Evolutionary conservation across 352 stramenopile species (phyloP), one percentile per base, ranked within the genome.

Genomic region (Pythium dissotocum): DNA sequence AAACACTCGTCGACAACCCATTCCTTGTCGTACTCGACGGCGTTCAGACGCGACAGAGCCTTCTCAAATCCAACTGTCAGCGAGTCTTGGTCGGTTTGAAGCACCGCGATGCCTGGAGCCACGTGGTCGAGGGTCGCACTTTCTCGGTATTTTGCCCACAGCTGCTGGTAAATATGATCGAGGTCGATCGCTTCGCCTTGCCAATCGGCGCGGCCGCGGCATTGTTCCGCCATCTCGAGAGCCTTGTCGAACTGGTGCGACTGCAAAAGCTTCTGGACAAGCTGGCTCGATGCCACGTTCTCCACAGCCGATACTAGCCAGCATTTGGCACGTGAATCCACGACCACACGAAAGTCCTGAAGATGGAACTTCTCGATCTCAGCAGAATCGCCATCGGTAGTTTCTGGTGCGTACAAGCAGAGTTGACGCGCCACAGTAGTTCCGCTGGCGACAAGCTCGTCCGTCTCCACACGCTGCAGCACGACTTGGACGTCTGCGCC

Each of bases 1-100:
- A 87, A 62, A 51, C 81, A 88, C 58, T 91, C 67, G 8, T 67
- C 42, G n/a, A 81, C 56, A 2, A 87, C 69, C 85, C 85, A 93
- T 18, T 63, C 33, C 28, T 77, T 78, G 63, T 90, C 75, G 7
- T 72, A 66, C 14, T 85, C 70, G 1, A 73, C 63, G 32, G 57
- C 13, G 2, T 72, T 71, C 56, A 93, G 65, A 56, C 88, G 77
- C 18, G 74, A 35, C 33, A 93, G 62, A 8, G 82, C 76, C 42
- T 66, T 67, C 12, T 70, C 51, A 46, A 52, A 62, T 2, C 33
- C 26, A 6, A 10, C 48, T 5, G 48, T 48, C 13, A n/a, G 49
- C 26, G 30, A 61, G 24, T 38, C 28, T n/a, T 69, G 13, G 16
- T 60, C 48, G 6, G 63, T 60, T 30, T 51, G 26, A 2, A 69